phyloP scores from a whole-genome alignment of 2,329 filamentous ascomycete genomes.

The Diaporthe caulivora region DNA sequence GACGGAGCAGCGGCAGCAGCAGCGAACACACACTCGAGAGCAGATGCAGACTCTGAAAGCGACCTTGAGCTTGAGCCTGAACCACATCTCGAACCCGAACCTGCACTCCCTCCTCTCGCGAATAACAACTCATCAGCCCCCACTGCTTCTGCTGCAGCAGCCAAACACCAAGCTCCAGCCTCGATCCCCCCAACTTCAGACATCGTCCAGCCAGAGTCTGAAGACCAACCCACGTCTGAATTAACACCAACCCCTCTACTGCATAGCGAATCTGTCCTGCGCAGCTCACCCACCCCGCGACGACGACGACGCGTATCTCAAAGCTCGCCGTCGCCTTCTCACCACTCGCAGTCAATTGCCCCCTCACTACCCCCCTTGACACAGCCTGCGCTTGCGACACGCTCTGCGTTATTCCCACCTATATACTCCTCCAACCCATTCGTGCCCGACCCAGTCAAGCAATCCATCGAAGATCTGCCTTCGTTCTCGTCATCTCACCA shows the following conservation, averaged over 20 bases:
- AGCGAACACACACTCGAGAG: constrained; percentile 2
- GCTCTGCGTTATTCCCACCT: constrained; percentile 24
- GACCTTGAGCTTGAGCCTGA: constrained; percentile 7
- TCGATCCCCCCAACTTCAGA: constrained; percentile 25
- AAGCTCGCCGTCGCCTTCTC: constrained; percentile 27
- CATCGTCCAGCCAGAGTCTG: constrained; percentile 18
- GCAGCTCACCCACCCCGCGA: constrained; percentile 22
- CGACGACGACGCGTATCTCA: background rate
- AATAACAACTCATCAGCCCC: constrained; percentile 3
- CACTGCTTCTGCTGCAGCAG: constrained; percentile 17
- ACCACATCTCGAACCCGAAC: constrained; percentile 1
- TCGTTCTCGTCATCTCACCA: constrained; percentile 31
- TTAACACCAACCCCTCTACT: constrained; percentile 12
- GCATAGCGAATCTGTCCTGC: constrained; percentile 9
- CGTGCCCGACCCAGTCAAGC: constrained; percentile 37
- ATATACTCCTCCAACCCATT: constrained; percentile 29
- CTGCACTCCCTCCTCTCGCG: constrained; percentile 5
- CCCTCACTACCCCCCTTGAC: constrained; percentile 1
- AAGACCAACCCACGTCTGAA: constrained; percentile 16
- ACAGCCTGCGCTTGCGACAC: constrained; percentile 21
- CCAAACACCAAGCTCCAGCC: constrained; percentile 5
- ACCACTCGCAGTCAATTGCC: constrained; percentile 28
- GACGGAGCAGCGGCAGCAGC: constrained; percentile 3
- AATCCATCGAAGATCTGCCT: constrained; percentile 35
- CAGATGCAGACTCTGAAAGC: constrained; percentile 15